Conservation (phyloP, 805 yeast genomes). For the Candida easanensis region DNA sequence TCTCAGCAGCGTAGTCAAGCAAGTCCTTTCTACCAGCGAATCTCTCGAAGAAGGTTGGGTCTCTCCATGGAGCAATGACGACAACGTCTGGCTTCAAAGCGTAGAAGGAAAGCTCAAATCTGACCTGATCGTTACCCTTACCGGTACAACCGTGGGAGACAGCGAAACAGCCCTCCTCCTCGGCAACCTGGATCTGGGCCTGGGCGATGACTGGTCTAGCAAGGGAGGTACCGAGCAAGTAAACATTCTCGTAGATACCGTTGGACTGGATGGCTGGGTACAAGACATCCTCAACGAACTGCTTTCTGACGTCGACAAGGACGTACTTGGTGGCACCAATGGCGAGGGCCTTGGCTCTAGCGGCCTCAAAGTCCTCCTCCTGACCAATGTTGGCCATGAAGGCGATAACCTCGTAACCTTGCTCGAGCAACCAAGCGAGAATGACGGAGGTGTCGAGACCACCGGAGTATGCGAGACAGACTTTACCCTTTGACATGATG, state of each 20-base stretch:
- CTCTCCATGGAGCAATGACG: constrained; percentile 99
- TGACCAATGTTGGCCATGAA: constrained; percentile 99
- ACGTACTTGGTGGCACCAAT: constrained; percentile 97
- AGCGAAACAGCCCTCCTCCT: constrained; percentile 96
- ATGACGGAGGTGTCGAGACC: constrained; percentile 98
- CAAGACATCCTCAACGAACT: constrained; percentile 88
- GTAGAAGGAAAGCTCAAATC: constrained; percentile 95
- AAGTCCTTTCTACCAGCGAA: constrained; percentile 98
- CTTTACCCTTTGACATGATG: constrained; percentile 97
- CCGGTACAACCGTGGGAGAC: constrained; percentile 99
- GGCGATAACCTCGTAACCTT: constrained; percentile 97
- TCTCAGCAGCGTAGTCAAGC: constrained; percentile 88
- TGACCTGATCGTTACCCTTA: constrained; percentile 98
- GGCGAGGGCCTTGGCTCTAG: constrained; percentile 91
- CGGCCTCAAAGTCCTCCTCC: constrained; percentile 98
- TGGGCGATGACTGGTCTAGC: constrained; percentile 99
- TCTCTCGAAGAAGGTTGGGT: constrained; percentile 88
- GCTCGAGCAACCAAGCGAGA: constrained; percentile 95
- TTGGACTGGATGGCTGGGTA: constrained; percentile 96
- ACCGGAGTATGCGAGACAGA: constrained; percentile 98
- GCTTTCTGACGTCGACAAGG: constrained; percentile 89
- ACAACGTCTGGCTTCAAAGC: constrained; percentile 96
- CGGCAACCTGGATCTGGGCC: constrained; percentile 97
- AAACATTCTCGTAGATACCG: constrained; percentile 97
- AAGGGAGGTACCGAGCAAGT: constrained; percentile 92